Evolutionary conservation across 2,329 filamentous ascomycete genomes (phyloP), one percentile per base, ranked within the genome.

Genomic region (Ampelomyces quisqualis): DNA sequence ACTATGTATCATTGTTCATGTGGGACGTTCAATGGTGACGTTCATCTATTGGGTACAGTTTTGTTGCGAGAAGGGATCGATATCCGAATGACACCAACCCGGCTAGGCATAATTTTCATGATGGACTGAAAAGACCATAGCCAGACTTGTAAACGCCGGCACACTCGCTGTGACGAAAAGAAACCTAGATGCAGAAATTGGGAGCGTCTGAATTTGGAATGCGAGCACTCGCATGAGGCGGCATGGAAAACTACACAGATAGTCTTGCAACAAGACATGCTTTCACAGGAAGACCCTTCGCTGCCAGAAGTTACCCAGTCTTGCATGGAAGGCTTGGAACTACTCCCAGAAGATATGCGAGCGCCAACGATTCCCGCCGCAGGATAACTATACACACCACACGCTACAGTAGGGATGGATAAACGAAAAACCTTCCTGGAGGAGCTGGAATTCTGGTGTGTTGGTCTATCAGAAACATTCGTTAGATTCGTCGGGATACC

Each of bases 81-180:
- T n/a, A n/a, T n/a, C n/a, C n/a, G n/a, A n/a, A n/a, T n/a, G n/a
- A n/a, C n/a, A n/a, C n/a, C n/a, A n/a, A n/a, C n/a, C n/a, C n/a
- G n/a, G n/a, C n/a, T n/a, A n/a, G n/a, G n/a, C n/a, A n/a, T n/a
- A n/a, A n/a, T n/a, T n/a, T n/a, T n/a, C n/a, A n/a, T n/a, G n/a
- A n/a, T n/a, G n/a, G n/a, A n/a, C n/a, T n/a, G n/a, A n/a, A n/a
- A n/a, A n/a, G n/a, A n/a, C n/a, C n/a, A n/a, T n/a, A 67, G 64
- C 37, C 37, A 59, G 19, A 65, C 63, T 3, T 66, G 62, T 34
- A 67, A 66, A 44, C 47, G 56, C 2, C 51, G 64, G n/a, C 62
- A 68, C 35, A 58, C 55, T 13, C 55, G 63, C 15, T 68, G 64
- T 35, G 64, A 68, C 17, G 64, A 68, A 35, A 58, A 50, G 32